These are phyloP conservation scores for Daldinia childiae DNA, from an alignment of 495 filamentous ascomycete genomes.

Conservation along the genomic window DNA sequence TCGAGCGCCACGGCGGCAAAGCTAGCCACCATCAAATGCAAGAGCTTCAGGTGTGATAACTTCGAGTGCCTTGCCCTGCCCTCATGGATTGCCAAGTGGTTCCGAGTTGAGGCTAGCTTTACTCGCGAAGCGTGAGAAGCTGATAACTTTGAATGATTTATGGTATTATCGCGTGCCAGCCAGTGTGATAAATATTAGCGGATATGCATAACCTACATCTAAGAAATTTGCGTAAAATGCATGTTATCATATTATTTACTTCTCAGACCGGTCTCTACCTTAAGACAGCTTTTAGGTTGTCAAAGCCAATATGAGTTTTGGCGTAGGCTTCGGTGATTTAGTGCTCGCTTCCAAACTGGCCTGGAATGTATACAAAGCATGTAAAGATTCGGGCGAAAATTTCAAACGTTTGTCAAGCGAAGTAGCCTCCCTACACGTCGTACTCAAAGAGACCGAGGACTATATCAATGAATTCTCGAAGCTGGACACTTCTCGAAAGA, in stretches of 20 bases:
- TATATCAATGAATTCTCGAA: slow-evolving; percentile 34
- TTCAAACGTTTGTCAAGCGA: slow-evolving; percentile 50
- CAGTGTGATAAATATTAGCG: slow-evolving; percentile 7
- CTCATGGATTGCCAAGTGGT: slow-evolving; percentile 10
- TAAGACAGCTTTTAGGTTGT: neutral
- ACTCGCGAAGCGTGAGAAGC: neutral
- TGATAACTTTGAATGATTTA: neutral
- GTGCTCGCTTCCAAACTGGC: slow-evolving; percentile 25
- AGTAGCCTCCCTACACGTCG: slow-evolving; percentile 50
- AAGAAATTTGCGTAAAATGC: slow-evolving; percentile 6
- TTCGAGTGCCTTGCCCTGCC: neutral
- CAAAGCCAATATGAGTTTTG: slow-evolving; percentile 23
- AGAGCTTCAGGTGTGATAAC: slow-evolving; percentile 13
- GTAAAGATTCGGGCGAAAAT: slow-evolving; percentile 48
- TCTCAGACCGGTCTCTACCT: neutral
- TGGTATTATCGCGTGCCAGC: neutral
- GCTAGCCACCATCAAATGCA: slow-evolving; percentile 9
- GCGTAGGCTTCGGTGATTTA: slow-evolving; percentile 28
- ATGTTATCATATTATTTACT: neutral
- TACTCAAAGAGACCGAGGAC: slow-evolving; percentile 51
- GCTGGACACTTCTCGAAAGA: slow-evolving; percentile 32
- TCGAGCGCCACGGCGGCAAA: slow-evolving; percentile 22
- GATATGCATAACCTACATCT: slow-evolving; percentile 1
- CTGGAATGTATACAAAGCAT: slow-evolving; percentile 46
- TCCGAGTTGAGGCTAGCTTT: slow-evolving; percentile 18